Conservation (phyloP, 1,139 yeast genomes). For the Fermentozyma sake region DNA sequence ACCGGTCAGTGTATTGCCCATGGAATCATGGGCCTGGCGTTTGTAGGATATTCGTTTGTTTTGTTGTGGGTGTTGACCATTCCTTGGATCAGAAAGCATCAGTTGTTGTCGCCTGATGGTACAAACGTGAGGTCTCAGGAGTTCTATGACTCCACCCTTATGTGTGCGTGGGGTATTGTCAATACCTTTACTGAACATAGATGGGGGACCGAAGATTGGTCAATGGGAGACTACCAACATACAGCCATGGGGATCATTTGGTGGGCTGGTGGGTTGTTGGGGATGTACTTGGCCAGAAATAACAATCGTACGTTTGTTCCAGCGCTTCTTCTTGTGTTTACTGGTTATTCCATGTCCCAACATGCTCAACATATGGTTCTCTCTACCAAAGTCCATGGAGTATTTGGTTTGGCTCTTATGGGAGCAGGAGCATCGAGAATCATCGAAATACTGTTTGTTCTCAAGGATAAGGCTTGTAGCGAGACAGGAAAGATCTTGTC, state of each 20-base stretch:
- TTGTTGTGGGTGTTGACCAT: conserved; percentile 61
- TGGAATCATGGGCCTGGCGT: conserved; percentile 93
- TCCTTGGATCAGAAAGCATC: conserved; percentile 57
- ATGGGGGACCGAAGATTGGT: conserved; percentile 87
- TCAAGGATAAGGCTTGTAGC: conserved; percentile 49
- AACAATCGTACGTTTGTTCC: conserved; percentile 75
- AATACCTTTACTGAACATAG: conserved; percentile 95
- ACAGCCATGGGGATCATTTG: conserved; percentile 94
- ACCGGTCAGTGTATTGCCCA: conserved; percentile 95
- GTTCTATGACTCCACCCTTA: conserved; percentile 73
- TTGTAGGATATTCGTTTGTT: conserved; percentile 72
- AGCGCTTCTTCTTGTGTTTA: conserved; percentile 71
- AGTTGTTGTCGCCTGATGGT: conserved; percentile 15
- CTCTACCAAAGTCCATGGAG: conserved; percentile 80
- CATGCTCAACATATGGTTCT: conserved; percentile 72
- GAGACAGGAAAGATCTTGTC: conserved; percentile 50
- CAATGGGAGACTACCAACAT: conserved; percentile 88
- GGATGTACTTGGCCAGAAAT: conserved; percentile 66
- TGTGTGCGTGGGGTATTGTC: conserved; percentile 87
- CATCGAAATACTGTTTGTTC: conserved; percentile 69
- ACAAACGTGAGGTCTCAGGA: conserved; percentile 63
- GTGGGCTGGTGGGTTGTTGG: conserved; percentile 92
- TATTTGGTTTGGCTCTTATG: conserved; percentile 81
- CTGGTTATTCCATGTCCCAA: conserved; percentile 93
- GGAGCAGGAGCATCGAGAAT: conserved; percentile 71